These are phyloP conservation scores for Eutrema heterophyllum DNA, from an alignment of 345 rosid species.

Conservation along the genomic window DNA sequence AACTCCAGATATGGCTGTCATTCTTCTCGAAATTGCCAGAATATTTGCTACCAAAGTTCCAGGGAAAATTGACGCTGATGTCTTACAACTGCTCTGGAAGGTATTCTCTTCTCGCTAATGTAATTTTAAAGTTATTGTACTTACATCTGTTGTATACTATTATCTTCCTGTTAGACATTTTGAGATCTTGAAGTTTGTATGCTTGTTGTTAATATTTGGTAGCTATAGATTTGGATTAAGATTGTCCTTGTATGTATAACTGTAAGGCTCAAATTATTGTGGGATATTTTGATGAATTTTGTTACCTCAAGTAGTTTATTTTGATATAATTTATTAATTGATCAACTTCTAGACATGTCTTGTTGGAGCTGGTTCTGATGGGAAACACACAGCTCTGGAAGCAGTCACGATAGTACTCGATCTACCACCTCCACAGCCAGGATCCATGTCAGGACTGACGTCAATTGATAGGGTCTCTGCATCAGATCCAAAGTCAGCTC, in stretches of 20 bases:
- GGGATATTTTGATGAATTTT: not conserved
- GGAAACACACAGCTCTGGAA: conserved; percentile 97
- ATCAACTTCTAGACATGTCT: conserved; percentile 74
- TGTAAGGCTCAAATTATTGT: not conserved
- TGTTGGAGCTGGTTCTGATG: conserved; percentile 98
- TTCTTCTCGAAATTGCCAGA: conserved; percentile 98
- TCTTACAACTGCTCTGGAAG: conserved; percentile 93
- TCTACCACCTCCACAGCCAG: conserved; percentile 98
- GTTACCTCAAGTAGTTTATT: not conserved
- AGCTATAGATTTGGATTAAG: conserved; percentile 3
- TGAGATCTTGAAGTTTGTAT: conserved; percentile 12
- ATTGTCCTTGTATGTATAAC: not conserved
- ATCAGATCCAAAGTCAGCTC: conserved; percentile 98
- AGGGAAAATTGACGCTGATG: conserved; percentile 98
- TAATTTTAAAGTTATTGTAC: not conserved
- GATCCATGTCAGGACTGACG: conserved; percentile 83
- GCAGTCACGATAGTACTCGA: conserved; percentile 98
- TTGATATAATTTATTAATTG: conserved; percentile 8
- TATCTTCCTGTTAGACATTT: not conserved
- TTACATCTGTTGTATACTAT: not conserved
- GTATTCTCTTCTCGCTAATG: conserved; percentile 38
- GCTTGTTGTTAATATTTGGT: not conserved
- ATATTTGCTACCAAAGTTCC: conserved; percentile 99
- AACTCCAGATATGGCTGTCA: conserved; percentile 99
- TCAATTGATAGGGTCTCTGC: conserved; percentile 92